Base-by-base conservation (phyloP, 2,329 filamentous ascomycete species). In the Neospermospora avenae region DNA sequence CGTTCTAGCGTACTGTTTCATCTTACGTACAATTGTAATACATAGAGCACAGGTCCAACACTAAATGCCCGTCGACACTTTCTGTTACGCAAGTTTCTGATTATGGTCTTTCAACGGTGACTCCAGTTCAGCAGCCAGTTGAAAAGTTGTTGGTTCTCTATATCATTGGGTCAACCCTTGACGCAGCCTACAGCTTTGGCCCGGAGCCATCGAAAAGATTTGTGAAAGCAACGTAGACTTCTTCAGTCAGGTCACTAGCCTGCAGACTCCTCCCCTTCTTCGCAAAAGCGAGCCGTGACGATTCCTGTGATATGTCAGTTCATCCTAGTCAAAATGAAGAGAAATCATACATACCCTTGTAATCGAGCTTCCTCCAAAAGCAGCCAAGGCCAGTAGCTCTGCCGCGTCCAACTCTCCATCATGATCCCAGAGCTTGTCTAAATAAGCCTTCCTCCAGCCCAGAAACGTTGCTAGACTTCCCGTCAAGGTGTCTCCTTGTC, bases 401-500 rank as follows among this genome's bases (percentile, higher is more conserved):
- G 80, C 77, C 45, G 78, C 74, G 67, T 77, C 76, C 14, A 83
- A 71, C 41, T 80, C 78, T 7, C 77, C 76, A 16, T 78, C 75
- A 62, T 84, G 80, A 8, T 84, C 86, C 93, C 93, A 98, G 3
- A 97, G 75, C 28, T 81, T 81, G 60, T 96, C 90, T 57, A 91
- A 79, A 74, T 99, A 99, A 22, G 91, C 91, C 73, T 87, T 87
- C 62, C 93, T 82, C 87, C 93, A 99, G 1, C 85, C 93, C 65
- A 98, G 76, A 67, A 99, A 85, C 3, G 95, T 98, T 1, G 90
- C 95, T 65, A 99, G 78, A 35, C 87, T 87, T 1, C 95, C 95
- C 0, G 95, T 98, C 66, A 99, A 78, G 3, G 95, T 98, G 76
- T 99, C 95, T 1, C 95, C 95, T 76, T 99, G 95, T 0, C 95